Base-by-base conservation (phyloP, 768 basidiomycete species). In the Hericium rajendrae region DNA sequence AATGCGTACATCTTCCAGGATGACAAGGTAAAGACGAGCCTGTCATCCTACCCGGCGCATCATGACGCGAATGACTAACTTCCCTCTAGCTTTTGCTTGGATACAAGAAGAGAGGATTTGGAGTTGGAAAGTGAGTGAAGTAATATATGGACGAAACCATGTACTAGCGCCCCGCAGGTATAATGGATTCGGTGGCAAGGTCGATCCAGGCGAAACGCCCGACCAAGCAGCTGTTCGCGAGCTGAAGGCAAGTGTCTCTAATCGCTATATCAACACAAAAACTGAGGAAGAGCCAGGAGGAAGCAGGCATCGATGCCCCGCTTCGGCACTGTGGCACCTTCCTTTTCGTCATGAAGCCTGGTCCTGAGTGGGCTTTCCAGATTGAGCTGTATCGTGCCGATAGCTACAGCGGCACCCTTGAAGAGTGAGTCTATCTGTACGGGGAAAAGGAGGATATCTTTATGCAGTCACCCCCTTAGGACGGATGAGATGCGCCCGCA, bases 131-230 rank as follows among this genome's bases (percentile, higher is more conserved):
- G 87, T 87, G 61, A 39, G 4, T 51, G 65, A 26, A 57, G 10
- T 13, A 38, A 57, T 46, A 6, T 20, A 1, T 11, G 26, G 13
- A 26, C 3, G 18, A 11, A 41, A 32, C n/a, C 1, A 48, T 46
- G 51, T 32, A 32, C 37, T 38, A 37, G 48, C 37, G 38, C 46
- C 61, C 20, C 15, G 24, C 63, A 92, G 91, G 64, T 92, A 80
- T 65, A 94, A 94, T 60, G 92, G 92, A 3, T 94, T 93, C 62
- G 91, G 90, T 16, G 92, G 92, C 10, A 95, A 95, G 69, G 83
- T 90, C 9, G 90, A 94, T 57, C 70, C 76, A 2, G 81, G 79
- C 4, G 92, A 95, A 69, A 83, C 84, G 0, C 71, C 82, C 16
- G 62, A 72, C 0, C 71, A 87, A 65, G 91, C 90, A 10, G 92